phyloP scores from a whole-genome alignment of 2,329 filamentous ascomycete species.

The Madurella mycetomatis region DNA sequence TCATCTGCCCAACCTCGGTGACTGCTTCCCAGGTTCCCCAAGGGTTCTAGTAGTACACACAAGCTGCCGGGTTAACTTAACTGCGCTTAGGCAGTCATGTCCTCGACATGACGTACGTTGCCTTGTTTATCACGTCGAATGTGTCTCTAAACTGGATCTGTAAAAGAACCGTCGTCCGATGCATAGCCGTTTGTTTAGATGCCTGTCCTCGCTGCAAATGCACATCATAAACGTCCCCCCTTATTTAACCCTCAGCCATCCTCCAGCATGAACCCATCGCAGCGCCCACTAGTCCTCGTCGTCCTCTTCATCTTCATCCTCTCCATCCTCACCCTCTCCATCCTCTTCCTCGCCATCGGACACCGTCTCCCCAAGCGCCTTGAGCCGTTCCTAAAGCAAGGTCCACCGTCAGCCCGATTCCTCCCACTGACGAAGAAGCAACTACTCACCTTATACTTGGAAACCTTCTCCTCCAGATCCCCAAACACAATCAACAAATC shows the following conservation, averaged over 20 bases:
- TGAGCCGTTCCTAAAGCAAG: conserved; percentile 50
- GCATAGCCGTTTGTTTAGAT: neutral
- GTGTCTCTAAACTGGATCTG: neutral
- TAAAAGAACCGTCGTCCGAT: neutral
- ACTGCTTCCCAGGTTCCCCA: too few relatives aligned
- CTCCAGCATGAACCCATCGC: too few relatives aligned
- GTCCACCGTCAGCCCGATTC: conserved; percentile 5
- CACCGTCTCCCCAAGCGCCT: conserved; percentile 63
- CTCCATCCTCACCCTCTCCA: conserved; percentile 52
- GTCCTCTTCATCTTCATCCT: conserved; percentile 45
- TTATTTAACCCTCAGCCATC: neutral
- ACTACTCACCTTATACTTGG: conserved; percentile 64
- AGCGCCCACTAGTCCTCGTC: neutral
- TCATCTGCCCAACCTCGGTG: neutral
- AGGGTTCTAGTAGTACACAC: too few relatives aligned
- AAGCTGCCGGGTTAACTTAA: too few relatives aligned
- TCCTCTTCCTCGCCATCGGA: conserved; percentile 73
- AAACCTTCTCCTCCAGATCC: conserved; percentile 72
- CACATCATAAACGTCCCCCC: conserved; percentile 3
- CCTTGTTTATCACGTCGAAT: neutral
- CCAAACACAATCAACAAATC: conserved; percentile 77
- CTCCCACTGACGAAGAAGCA: neutral
- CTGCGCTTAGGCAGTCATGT: too few relatives aligned
- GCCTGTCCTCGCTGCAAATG: conserved; percentile 6
- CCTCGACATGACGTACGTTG: too few relatives aligned